Evolutionary conservation across 768 basidiomycete species (phyloP).

Genomic region (Hortiboletus campestris): DNA sequence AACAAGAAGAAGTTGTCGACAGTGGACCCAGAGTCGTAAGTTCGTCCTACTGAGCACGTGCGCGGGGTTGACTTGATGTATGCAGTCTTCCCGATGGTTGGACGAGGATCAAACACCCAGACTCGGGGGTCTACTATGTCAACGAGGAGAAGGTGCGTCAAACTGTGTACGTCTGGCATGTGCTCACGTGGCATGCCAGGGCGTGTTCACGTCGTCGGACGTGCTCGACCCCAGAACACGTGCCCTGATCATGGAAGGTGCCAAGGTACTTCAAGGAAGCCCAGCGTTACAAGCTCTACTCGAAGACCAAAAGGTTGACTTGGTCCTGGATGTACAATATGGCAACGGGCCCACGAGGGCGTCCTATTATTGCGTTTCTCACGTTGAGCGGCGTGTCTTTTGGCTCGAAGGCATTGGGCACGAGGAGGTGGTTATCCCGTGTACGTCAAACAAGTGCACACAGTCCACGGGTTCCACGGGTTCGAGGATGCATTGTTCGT

Average conservation of each 20-base stretch:
- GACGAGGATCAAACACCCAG: slow-evolving; percentile 30
- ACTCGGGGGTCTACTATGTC: slow-evolving; percentile 33
- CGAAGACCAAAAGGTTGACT: slow-evolving; percentile 8
- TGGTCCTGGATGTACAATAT: slow-evolving; percentile 19
- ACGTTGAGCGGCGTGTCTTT: slow-evolving; percentile 27
- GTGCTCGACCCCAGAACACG: slow-evolving; percentile 2
- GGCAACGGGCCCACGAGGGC: background rate
- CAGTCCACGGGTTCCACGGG: background rate
- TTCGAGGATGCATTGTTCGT: slow-evolving; percentile 27
- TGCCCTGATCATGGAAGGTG: slow-evolving; percentile 13
- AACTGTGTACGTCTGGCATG: background rate
- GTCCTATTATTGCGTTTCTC: slow-evolving; percentile 30
- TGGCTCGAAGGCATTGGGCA: slow-evolving; percentile 28
- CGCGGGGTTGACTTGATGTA: background rate
- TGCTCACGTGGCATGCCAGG: slow-evolving; percentile 1
- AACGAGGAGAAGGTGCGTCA: slow-evolving; percentile 30
- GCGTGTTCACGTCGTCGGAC: slow-evolving; percentile 13
- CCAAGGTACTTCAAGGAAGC: slow-evolving; percentile 4
- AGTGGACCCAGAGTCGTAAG: slow-evolving; percentile 8
- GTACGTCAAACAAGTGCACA: slow-evolving; percentile 22
- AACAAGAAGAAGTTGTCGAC: background rate
- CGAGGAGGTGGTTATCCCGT: slow-evolving; percentile 17
- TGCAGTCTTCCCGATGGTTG: slow-evolving; percentile 24
- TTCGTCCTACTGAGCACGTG: background rate
- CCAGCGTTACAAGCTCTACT: slow-evolving; percentile 1